phyloP scores from a whole-genome alignment of 106 monocot genomes.

The Posidonia australis region DNA sequence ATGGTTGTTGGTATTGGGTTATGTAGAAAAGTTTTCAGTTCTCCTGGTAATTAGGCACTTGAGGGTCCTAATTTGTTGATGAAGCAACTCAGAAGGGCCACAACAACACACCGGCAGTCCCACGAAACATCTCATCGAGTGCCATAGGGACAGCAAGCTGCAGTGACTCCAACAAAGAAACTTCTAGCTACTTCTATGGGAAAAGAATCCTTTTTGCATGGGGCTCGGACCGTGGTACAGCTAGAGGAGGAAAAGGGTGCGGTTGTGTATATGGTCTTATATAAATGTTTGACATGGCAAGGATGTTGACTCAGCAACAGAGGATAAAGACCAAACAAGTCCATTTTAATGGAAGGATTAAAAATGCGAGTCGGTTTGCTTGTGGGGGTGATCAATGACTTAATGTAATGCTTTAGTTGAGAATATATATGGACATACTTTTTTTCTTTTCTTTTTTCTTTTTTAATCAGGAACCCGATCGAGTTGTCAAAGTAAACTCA shows the following conservation, averaged over 20 bases:
- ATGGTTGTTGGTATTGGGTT: too few species aligned
- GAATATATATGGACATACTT: background rate
- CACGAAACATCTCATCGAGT: background rate
- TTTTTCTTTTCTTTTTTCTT: too few species aligned
- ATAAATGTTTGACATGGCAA: constrained; percentile 27
- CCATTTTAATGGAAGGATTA: constrained; percentile 4
- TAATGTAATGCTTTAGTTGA: constrained; percentile 7
- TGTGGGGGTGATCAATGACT: constrained; percentile 1
- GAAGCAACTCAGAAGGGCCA: too few species aligned
- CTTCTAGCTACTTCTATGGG: constrained; percentile 2
- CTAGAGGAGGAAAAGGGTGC: too few species aligned
- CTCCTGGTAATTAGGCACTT: constrained; percentile 2
- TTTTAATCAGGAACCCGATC: too few species aligned
- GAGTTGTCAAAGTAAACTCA: constrained; percentile 10
- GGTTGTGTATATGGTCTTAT: constrained; percentile 20
- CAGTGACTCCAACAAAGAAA: background rate
- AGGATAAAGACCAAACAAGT: constrained; percentile 29
- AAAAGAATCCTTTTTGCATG: constrained; percentile 11
- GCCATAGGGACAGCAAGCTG: background rate
- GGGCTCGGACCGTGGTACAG: too few species aligned
- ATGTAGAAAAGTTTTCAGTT: background rate
- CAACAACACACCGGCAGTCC: too few species aligned
- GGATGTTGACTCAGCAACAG: constrained; percentile 35
- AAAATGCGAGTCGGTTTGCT: constrained; percentile 6
- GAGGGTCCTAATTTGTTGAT: background rate